Evolutionary conservation across 257 asterid genomes (phyloP), one percentile per base, ranked within the genome.

Genomic region (Gynochthodes officinalis): DNA sequence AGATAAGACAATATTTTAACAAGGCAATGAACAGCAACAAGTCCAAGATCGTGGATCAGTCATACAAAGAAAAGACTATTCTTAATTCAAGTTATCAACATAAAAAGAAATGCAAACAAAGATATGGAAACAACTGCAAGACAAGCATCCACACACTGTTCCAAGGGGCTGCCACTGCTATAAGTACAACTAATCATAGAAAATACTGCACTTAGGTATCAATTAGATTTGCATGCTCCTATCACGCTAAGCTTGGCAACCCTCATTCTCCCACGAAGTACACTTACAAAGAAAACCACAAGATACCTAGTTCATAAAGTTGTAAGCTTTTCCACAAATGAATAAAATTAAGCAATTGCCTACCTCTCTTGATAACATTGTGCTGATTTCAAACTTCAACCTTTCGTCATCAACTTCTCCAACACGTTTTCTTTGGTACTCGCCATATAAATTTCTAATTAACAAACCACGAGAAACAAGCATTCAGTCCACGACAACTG

Each of bases 311-410:
- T 58, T 48, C 43, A 27, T 48, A n/a, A 43, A 18, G 15, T 7
- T 7, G 7, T 7, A 1, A 27, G 5, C 7, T 43, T 50, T 40
- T 32, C 67, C 53, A 25, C 19, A 48, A 54, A 9, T 21, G 32
- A 7, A 60, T 39, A 57, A 55, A 59, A 61, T 27, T 73, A 74
- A 49, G 44, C 61, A 64, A 75, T 58, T 69, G 59, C 89, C 80
- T 69, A 94, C 99, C 97, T 92, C 97, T 77, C 99, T 89, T 37
- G 96, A 69, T 55, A 85, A 77, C 89, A 94, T 91, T 19, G 99
- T 94, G 81, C 90, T 86, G 77, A 88, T 82, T 79, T 94, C 99
- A 53, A 94, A 94, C 82, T 89, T 91, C 85, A 94, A 76, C 52
- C 99, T 86, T 7, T 85, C 93, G 76, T 94, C 99, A 67, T 86